Percentiles rank a stretch among this genome's conserved stretches.
phyloP scores from a whole-genome alignment of 2,329 filamentous ascomycete species.

The Talaromyces sp. region DNA sequence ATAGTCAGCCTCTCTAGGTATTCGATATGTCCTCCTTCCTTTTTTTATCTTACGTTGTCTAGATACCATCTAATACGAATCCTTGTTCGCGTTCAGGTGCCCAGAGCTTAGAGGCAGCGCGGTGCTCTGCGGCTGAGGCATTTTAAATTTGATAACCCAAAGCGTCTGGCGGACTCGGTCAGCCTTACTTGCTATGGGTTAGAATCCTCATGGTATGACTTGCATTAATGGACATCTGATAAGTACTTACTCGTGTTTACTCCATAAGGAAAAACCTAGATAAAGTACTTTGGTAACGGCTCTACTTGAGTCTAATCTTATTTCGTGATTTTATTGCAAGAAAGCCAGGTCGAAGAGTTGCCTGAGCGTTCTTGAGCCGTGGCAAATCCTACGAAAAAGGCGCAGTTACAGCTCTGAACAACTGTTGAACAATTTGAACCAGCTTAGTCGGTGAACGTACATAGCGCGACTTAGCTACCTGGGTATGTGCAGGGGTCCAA shows the following conservation, averaged over 20 bases:
- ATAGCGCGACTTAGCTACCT: background rate
- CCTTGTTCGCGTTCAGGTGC: background rate
- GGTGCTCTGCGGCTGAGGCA: constrained; percentile 2
- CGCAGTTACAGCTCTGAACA: background rate
- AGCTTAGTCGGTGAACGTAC: background rate
- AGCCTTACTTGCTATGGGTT: background rate
- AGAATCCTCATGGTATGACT: background rate
- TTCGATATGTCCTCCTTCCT: background rate
- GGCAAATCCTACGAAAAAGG: background rate
- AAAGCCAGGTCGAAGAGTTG: background rate
- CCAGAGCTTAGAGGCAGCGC: background rate
- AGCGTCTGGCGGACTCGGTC: background rate
- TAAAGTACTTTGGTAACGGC: background rate
- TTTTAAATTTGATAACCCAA: background rate
- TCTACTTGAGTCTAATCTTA: background rate
- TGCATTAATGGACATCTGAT: background rate
- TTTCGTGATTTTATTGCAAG: background rate
- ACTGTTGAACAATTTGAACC: background rate
- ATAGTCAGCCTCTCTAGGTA: background rate
- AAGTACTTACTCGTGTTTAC: background rate
- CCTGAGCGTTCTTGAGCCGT: background rate
- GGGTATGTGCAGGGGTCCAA: background rate
- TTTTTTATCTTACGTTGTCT: background rate
- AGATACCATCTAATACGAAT: background rate
- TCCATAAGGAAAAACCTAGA: background rate